phyloP scores from a whole-genome alignment of 768 basidiomycete genomes.

The Hericium coralloides region DNA sequence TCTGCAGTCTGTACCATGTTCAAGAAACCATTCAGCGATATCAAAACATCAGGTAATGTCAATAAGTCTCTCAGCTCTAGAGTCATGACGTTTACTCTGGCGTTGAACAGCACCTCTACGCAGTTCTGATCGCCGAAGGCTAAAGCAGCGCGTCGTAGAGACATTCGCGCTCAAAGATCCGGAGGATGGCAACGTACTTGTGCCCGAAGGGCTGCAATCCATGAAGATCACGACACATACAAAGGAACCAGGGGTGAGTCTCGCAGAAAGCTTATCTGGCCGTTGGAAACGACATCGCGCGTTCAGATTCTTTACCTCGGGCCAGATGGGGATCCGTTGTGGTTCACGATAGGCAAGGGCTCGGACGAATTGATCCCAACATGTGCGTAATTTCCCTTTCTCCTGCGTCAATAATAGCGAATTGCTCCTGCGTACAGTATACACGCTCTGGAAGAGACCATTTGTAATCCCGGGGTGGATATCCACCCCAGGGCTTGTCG shows the following conservation, averaged over 20 bases:
- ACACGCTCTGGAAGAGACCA: slow-evolving; percentile 71
- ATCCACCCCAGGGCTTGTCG: slow-evolving; percentile 62
- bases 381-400: slow-evolving; percentile 21
- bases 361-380: slow-evolving; percentile 68
- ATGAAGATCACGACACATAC: slow-evolving; percentile 61
- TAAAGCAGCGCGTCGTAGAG: slow-evolving; percentile 49
- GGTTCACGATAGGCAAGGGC: slow-evolving; percentile 68
- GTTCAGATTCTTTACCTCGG: slow-evolving; percentile 54
- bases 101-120: slow-evolving; percentile 49
- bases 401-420: neutral
- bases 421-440: slow-evolving; percentile 30
- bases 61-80: neutral
- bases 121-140: slow-evolving; percentile 64
- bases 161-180: slow-evolving; percentile 32
- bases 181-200: slow-evolving; percentile 59
- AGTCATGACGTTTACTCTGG: neutral
- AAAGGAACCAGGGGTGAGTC: slow-evolving; percentile 56
- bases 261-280: neutral
- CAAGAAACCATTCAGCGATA: slow-evolving; percentile 62
- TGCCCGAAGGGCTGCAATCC: slow-evolving; percentile 64
- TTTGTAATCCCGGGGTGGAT: slow-evolving; percentile 53
- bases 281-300: neutral
- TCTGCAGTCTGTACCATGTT: slow-evolving; percentile 40
- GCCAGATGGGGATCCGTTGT: slow-evolving; percentile 61
- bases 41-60: slow-evolving; percentile 53